Evolutionary conservation across 306 rosid species (phyloP).

Genomic region (Prunus dulcis): DNA sequence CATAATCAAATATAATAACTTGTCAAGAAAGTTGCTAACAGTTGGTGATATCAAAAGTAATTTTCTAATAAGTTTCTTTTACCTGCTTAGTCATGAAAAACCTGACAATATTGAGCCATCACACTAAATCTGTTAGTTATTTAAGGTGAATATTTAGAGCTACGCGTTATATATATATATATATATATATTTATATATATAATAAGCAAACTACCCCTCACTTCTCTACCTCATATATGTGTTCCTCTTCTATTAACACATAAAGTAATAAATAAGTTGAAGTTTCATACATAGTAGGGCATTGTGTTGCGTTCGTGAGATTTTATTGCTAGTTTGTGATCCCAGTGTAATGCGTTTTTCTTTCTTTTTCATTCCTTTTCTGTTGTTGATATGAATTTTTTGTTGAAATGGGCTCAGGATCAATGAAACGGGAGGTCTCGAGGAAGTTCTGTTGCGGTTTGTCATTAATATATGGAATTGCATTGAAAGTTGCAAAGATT

Average conservation of each 20-base stretch:
- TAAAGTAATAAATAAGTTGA: background rate
- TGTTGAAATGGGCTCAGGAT: constrained; percentile 54
- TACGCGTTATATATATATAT: background rate
- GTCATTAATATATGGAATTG: constrained; percentile 62
- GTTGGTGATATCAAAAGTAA: background rate
- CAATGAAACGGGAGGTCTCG: constrained; percentile 54
- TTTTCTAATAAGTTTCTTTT: background rate
- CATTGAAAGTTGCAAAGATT: constrained; percentile 43
- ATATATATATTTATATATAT: too few species aligned
- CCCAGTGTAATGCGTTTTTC: background rate
- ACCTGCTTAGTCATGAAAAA: background rate
- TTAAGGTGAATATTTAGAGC: background rate
- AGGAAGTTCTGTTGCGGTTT: constrained; percentile 59
- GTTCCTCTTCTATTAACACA: background rate
- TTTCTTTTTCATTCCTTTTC: constrained; percentile 2
- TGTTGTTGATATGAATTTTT: constrained; percentile 26
- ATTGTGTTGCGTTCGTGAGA: background rate
- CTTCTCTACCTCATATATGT: background rate
- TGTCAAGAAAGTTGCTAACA: background rate
- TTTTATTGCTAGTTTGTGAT: background rate
- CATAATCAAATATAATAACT: background rate
- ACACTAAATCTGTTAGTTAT: background rate
- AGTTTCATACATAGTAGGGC: too few species aligned
- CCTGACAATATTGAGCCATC: background rate
- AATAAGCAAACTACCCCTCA: background rate